Evolutionary conservation across 148 eudicot genomes (phyloP).

Genomic region (Pharnaceum exiguum): DNA sequence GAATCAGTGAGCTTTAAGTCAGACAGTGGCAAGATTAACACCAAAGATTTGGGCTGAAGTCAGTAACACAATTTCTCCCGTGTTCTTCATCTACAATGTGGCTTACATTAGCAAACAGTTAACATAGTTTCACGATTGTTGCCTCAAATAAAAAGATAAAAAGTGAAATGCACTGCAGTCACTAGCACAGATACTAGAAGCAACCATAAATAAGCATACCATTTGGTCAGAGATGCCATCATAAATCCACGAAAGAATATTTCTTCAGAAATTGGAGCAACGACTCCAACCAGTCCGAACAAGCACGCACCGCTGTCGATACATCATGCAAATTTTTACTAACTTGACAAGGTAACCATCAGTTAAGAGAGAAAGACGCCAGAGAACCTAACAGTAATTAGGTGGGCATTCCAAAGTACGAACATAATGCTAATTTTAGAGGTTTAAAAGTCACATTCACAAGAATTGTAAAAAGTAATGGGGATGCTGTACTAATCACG

Average conservation of each 20-base stretch:
- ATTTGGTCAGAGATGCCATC: slow-evolving; percentile 81
- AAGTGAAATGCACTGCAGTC: too few species aligned
- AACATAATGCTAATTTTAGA: not conserved
- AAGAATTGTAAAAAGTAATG: not conserved
- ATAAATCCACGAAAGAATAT: slow-evolving; percentile 93
- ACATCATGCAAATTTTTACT: not conserved
- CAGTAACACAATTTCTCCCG: too few species aligned
- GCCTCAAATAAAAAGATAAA: too few species aligned
- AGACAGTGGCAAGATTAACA: too few species aligned
- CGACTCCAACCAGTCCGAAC: slow-evolving; percentile 79
- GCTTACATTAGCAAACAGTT: too few species aligned
- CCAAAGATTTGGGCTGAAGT: too few species aligned
- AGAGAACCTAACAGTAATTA: too few species aligned
- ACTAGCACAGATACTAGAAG: not conserved
- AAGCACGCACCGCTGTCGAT: slow-evolving; percentile 73
- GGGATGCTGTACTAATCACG: not conserved
- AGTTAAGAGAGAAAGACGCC: too few species aligned
- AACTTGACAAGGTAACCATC: not conserved
- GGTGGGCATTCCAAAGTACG: too few species aligned
- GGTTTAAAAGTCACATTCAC: not conserved
- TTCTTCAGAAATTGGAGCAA: slow-evolving; percentile 97
- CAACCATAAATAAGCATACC: slow-evolving; percentile 40
- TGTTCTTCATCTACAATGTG: too few species aligned
- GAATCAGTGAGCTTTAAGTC: too few species aligned
- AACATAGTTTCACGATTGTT: too few species aligned